Conservation (phyloP, 2,329 filamentous ascomycete species). For the Emergomyces pasteurianus region DNA sequence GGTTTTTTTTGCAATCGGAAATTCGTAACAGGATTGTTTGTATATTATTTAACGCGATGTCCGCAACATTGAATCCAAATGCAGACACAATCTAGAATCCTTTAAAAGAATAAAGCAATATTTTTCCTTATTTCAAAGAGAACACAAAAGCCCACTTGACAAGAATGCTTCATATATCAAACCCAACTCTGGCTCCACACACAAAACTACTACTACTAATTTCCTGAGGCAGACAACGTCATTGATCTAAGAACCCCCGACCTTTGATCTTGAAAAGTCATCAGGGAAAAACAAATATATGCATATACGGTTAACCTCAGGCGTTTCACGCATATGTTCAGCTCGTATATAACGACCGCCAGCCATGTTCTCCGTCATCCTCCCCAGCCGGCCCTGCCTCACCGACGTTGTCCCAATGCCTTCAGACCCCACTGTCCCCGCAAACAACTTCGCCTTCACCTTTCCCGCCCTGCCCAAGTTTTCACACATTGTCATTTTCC, state of each 20-base stretch:
- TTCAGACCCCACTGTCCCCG: slow-evolving; percentile 42
- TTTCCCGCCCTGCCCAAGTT: slow-evolving; percentile 52
- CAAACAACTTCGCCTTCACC: slow-evolving; percentile 53
- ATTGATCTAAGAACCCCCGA: background rate
- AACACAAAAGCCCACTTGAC: background rate
- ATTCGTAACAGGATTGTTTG: no score
- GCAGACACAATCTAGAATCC: background rate
- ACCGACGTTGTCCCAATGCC: slow-evolving; percentile 41
- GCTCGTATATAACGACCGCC: background rate
- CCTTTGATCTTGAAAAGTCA: background rate
- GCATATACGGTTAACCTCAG: background rate
- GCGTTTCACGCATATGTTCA: background rate
- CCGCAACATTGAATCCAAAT: background rate
- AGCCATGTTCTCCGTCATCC: slow-evolving; percentile 50
- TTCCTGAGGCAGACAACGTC: background rate
- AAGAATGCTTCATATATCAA: background rate
- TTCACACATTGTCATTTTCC: slow-evolving; percentile 73
- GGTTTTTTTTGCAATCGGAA: no score
- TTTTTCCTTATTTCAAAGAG: background rate
- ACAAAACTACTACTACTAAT: background rate
- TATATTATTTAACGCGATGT: no score
- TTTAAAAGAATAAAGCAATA: background rate
- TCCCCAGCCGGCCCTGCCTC: slow-evolving; percentile 49
- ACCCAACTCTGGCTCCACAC: background rate
- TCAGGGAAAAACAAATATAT: background rate